Conservation (phyloP, 2,329 filamentous ascomycete species). For the Macrophomina phaseolina region DNA sequence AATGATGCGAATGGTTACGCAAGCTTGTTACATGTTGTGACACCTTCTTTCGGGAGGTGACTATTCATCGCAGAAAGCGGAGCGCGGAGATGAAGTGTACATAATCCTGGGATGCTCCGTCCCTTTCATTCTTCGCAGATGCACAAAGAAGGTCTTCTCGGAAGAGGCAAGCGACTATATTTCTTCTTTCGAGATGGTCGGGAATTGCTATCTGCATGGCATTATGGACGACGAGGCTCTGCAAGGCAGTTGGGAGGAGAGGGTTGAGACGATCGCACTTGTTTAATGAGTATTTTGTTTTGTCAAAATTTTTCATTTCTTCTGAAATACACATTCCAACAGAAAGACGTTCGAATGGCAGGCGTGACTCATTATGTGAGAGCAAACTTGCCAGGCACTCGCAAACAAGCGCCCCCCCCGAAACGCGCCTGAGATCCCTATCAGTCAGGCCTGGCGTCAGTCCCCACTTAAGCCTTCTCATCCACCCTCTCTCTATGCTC, state of each 20-base stretch:
- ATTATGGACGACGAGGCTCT: not conserved
- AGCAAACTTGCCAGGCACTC: too few relatives aligned
- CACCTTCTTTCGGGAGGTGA: not conserved
- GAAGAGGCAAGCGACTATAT: not conserved
- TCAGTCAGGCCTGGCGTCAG: not conserved
- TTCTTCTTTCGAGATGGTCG: not conserved
- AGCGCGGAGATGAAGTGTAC: not conserved
- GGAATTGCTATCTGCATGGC: not conserved
- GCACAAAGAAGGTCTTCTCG: too few relatives aligned
- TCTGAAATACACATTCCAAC: not conserved
- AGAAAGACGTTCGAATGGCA: not conserved
- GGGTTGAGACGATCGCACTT: not conserved
- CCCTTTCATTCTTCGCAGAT: not conserved
- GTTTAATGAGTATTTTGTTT: not conserved
- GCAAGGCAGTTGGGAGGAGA: not conserved
- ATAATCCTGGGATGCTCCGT: not conserved
- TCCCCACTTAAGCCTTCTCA: not conserved
- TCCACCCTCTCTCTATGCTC: constrained; percentile 9
- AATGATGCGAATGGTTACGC: too few relatives aligned
- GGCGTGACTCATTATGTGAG: too few relatives aligned
- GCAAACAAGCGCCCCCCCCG: too few relatives aligned
- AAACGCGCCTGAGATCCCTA: not conserved
- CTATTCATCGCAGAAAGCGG: not conserved
- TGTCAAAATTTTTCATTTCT: not conserved
- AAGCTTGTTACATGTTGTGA: not conserved